These are phyloP conservation scores for Trebouxia sp. DNA, from an alignment of 139 green algal genomes.

Conservation along the genomic window DNA sequence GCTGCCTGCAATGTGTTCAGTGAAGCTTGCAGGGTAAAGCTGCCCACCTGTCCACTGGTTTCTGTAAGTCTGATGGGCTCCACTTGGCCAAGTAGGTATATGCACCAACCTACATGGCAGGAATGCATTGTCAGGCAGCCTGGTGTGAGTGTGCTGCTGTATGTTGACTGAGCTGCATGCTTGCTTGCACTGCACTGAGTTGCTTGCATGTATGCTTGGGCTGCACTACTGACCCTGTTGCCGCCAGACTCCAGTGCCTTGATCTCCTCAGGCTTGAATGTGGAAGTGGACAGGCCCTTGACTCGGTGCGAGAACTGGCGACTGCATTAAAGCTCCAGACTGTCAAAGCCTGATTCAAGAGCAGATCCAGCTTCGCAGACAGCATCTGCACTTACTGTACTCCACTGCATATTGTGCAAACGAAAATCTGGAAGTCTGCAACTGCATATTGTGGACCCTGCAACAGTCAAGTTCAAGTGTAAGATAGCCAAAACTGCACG, in stretches of 20 bases:
- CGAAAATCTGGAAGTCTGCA: slow-evolving; percentile 68
- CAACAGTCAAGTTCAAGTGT: too few species aligned
- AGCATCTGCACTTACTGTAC: slow-evolving; percentile 73
- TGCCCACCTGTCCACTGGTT: slow-evolving; percentile 41
- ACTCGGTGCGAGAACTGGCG: slow-evolving; percentile 78
- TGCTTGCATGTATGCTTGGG: background rate
- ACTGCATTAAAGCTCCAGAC: slow-evolving; percentile 47
- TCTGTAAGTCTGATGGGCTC: slow-evolving; percentile 35
- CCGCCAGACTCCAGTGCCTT: slow-evolving; percentile 57
- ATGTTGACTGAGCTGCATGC: slow-evolving; percentile 9
- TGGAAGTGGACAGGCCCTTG: slow-evolving; percentile 79
- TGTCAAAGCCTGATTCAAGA: background rate
- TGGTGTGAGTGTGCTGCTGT: background rate
- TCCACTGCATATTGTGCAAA: slow-evolving; percentile 78
- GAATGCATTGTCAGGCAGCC: background rate
- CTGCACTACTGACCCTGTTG: slow-evolving; percentile 63
- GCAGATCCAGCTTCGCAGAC: too few species aligned
- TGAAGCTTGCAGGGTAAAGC: background rate
- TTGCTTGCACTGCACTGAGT: background rate
- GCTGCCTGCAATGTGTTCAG: background rate
- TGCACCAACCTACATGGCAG: slow-evolving; percentile 40
- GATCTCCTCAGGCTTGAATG: slow-evolving; percentile 79
- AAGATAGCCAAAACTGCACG: too few species aligned
- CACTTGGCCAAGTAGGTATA: slow-evolving; percentile 49
- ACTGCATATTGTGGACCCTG: slow-evolving; percentile 85